These are phyloP conservation scores for Phoma herbarum DNA, from an alignment of 2,329 filamentous ascomycete genomes.

Conservation along the genomic window DNA sequence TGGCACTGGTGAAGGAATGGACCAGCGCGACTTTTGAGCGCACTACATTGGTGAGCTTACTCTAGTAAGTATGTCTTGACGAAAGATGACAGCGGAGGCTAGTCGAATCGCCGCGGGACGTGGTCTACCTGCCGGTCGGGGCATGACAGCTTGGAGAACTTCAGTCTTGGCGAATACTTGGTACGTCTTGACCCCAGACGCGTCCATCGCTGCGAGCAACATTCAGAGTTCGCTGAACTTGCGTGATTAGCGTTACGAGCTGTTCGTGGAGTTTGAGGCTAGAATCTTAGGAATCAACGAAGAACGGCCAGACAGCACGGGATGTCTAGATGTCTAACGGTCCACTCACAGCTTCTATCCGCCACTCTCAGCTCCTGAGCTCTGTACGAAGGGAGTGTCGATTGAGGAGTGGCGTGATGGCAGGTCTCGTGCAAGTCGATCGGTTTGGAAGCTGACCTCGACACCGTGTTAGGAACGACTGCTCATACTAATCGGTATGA, in stretches of 20 bases:
- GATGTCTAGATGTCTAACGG: background rate
- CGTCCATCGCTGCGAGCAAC: background rate
- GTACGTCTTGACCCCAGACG: background rate
- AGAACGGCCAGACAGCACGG: background rate
- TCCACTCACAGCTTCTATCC: background rate
- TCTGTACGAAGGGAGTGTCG: conserved; percentile 6
- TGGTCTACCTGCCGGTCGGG: conserved; percentile 5
- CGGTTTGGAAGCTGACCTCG: conserved; percentile 3
- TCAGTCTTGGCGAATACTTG: background rate
- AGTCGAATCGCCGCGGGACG: conserved; percentile 1
- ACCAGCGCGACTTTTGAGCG: background rate
- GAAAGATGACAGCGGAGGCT: background rate
- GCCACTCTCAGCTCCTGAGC: background rate
- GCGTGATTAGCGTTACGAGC: background rate
- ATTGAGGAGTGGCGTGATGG: background rate
- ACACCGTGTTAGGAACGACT: background rate
- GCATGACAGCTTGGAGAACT: background rate
- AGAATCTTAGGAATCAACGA: background rate
- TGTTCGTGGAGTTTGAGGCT: background rate
- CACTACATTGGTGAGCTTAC: conserved; percentile 1
- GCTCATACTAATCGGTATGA: conserved; percentile 2
- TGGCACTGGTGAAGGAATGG: conserved; percentile 12
- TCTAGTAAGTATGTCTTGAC: background rate
- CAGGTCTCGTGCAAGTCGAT: conserved; percentile 10
- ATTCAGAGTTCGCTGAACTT: too few species aligned